phyloP scores from a whole-genome alignment of 768 basidiomycete genomes.

The Leucocoprinus birnbaumii region DNA sequence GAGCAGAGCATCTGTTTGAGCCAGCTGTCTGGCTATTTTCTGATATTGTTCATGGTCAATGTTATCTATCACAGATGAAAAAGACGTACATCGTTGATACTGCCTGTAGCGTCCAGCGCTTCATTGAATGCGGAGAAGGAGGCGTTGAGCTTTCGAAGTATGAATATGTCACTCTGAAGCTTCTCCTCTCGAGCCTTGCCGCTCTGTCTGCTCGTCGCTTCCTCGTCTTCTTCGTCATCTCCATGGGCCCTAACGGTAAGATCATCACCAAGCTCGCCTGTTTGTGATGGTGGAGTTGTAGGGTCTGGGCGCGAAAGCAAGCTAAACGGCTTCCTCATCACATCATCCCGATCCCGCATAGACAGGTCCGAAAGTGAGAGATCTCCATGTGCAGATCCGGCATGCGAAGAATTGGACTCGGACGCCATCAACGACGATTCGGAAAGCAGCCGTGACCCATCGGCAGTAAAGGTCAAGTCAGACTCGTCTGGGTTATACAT shows the following conservation, averaged over 20 bases:
- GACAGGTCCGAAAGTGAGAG: conserved; percentile 59
- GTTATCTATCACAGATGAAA: background rate
- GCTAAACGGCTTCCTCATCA: conserved; percentile 23
- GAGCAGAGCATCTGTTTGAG: conserved; percentile 69
- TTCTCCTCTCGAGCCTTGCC: conserved; percentile 54
- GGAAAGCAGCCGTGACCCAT: conserved; percentile 34
- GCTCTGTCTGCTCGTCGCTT: conserved; percentile 3
- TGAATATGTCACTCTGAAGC: conserved; percentile 68
- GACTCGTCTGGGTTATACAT: conserved; percentile 10
- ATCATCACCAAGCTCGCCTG: background rate
- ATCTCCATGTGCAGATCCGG: conserved; percentile 45
- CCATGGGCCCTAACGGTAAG: background rate
- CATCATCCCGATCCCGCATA: conserved; percentile 29
- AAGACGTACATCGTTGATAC: conserved; percentile 63
- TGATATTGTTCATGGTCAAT: conserved; percentile 20
- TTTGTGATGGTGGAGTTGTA: conserved; percentile 14
- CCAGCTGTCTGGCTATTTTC: conserved; percentile 66
- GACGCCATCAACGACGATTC: conserved; percentile 33
- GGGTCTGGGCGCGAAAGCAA: conserved; percentile 21
- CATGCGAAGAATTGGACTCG: conserved; percentile 25
- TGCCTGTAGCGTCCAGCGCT: conserved; percentile 58
- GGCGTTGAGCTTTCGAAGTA: conserved; percentile 70
- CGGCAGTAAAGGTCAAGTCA: conserved; percentile 13
- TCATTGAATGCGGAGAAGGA: conserved; percentile 69
- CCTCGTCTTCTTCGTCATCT: conserved; percentile 2